A percentile compares a stretch with the other conserved stretches of the same genome.
phyloP scores from a whole-genome alignment of 2,329 filamentous ascomycete species.

The Diaporthe capsici region DNA sequence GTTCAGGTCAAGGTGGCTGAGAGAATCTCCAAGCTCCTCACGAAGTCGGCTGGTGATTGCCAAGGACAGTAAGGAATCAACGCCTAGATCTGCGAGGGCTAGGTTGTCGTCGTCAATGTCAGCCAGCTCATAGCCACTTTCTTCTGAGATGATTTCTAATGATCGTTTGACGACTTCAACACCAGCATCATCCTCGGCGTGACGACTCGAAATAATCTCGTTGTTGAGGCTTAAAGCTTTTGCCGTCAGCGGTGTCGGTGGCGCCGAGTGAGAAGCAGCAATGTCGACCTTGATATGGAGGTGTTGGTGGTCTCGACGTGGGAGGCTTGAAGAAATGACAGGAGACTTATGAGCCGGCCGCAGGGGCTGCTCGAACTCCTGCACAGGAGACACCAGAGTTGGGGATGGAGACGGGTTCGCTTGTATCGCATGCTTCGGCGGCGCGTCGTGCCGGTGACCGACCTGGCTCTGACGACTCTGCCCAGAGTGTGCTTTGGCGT shows the following conservation, averaged over 20 bases:
- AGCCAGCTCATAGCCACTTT: conserved; percentile 2
- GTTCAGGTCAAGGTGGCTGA: conserved; percentile 43
- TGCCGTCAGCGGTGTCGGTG: not conserved
- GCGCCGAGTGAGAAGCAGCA: not conserved
- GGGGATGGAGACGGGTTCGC: not conserved
- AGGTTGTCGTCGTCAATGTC: conserved; percentile 44
- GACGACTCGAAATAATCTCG: not conserved
- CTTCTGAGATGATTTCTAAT: conserved; percentile 6
- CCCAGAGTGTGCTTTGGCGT: not conserved
- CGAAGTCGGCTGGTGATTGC: conserved; percentile 50
- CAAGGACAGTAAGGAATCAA: conserved; percentile 53
- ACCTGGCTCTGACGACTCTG: not conserved
- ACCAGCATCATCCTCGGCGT: no score
- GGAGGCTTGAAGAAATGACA: no score
- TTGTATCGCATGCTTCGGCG: not conserved
- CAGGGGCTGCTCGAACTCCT: no score
- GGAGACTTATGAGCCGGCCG: no score
- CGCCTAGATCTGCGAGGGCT: conserved; percentile 50
- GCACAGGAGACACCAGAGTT: not conserved
- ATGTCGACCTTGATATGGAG: not conserved
- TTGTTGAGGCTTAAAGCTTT: not conserved
- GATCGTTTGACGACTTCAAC: not conserved
- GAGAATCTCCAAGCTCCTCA: conserved; percentile 50
- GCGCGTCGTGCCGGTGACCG: not conserved
- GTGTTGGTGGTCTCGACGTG: not conserved